phyloP scores from a whole-genome alignment of 2,329 filamentous ascomycete species.

The Diaporthe citrichinensis region DNA sequence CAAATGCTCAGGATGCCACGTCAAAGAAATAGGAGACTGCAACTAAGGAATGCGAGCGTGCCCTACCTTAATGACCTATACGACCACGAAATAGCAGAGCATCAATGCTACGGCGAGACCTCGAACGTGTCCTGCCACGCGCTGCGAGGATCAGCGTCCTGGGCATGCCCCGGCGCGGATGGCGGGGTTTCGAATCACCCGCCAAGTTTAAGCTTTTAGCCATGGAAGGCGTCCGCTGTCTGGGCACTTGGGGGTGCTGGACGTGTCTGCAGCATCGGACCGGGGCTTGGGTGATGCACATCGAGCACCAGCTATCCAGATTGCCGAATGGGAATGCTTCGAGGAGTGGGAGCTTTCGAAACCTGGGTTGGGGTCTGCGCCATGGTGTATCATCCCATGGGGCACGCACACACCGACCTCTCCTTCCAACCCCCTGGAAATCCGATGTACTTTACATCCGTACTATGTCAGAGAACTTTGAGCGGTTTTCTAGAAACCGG shows the following conservation, averaged over 20 bases:
- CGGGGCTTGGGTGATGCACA: constrained; percentile 8
- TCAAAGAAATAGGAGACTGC: not conserved
- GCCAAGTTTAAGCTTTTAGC: constrained; percentile 34
- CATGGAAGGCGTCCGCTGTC: constrained; percentile 27
- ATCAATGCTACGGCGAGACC: constrained; percentile 24
- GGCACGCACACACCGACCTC: not conserved
- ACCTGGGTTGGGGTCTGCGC: constrained; percentile 19
- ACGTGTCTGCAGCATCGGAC: constrained; percentile 13
- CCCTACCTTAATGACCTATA: not conserved
- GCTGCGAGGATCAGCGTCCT: constrained; percentile 21
- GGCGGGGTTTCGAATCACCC: constrained; percentile 28
- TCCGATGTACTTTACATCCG: constrained; percentile 19
- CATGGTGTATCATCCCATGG: constrained; percentile 11
- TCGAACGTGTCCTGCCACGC: constrained; percentile 25
- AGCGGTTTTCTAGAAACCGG: constrained; percentile 4
- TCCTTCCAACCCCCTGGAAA: not conserved
- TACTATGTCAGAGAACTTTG: constrained; percentile 7
- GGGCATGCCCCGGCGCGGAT: constrained; percentile 25
- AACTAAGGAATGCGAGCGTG: constrained; percentile 4
- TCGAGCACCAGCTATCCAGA: not conserved
- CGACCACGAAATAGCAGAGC: constrained; percentile 11
- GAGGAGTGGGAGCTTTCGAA: constrained; percentile 1
- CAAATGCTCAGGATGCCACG: constrained; percentile 14
- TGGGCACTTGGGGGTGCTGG: not conserved
- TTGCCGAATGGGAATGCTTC: not conserved